These are phyloP conservation scores for Colletotrichum tanaceti DNA, from an alignment of 2,329 filamentous ascomycete species.

Conservation along the genomic window DNA sequence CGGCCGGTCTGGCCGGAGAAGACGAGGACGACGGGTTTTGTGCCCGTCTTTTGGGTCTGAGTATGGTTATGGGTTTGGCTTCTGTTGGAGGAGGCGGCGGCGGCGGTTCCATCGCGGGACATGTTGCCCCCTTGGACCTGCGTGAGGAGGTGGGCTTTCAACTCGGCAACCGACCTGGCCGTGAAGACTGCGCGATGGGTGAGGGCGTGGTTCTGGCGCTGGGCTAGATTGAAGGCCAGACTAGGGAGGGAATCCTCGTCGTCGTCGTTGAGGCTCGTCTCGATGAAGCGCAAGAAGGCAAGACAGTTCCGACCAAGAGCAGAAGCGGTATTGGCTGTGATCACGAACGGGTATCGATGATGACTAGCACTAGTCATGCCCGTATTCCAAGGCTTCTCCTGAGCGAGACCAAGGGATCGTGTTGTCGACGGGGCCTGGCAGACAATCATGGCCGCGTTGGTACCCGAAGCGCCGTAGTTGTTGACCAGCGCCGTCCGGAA, in stretches of 20 bases:
- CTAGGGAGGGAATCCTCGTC: not conserved
- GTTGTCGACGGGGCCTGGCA: not conserved
- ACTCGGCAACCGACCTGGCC: not conserved
- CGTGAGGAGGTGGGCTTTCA: not conserved
- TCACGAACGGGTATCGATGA: not conserved
- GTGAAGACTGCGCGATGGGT: not conserved
- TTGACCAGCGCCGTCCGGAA: conserved; percentile 48
- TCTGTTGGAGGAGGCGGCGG: no score
- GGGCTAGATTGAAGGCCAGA: conserved; percentile 4
- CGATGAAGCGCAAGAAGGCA: not conserved
- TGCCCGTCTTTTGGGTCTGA: not conserved
- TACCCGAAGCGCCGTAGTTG: conserved; percentile 50
- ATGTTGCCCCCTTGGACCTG: no score
- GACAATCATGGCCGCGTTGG: conserved; percentile 45
- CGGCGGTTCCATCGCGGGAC: no score
- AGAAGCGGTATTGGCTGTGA: not conserved
- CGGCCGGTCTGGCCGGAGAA: conserved; percentile 53
- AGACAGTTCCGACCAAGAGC: not conserved
- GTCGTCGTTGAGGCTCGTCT: not conserved
- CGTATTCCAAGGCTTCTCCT: no score
- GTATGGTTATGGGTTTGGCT: no score
- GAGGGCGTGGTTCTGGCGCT: conserved; percentile 1
- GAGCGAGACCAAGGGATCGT: not conserved
- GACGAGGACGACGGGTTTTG: conserved; percentile 48
- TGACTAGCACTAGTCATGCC: no score